Percentiles rank a stretch among this genome's conserved stretches.
phyloP scores from a whole-genome alignment of 805 yeast genomes.

The Zygosaccharomyces bailii region DNA sequence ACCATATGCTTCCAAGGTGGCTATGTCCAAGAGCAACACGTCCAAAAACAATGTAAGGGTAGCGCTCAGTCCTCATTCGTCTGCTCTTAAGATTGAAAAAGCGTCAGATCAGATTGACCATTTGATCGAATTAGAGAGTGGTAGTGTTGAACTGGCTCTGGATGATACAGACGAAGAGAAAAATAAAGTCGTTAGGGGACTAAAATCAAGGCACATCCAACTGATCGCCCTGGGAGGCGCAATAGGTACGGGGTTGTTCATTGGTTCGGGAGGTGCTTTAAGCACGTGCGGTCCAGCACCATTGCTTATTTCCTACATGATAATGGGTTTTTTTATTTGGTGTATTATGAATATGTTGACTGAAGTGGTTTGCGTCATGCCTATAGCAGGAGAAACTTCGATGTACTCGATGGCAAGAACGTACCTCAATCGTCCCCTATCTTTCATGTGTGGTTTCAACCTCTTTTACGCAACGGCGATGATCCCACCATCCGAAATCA shows the following conservation, averaged over 20 bases:
- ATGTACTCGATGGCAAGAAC: conserved; percentile 16
- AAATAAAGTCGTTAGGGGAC: conserved; percentile 10
- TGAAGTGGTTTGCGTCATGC: conserved; percentile 58
- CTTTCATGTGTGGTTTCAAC: conserved; percentile 46
- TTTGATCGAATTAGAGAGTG: background rate
- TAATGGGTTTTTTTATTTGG: conserved; percentile 54
- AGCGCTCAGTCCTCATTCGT: background rate
- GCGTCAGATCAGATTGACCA: background rate
- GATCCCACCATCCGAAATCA: conserved; percentile 44
- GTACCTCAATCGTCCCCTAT: conserved; percentile 16
- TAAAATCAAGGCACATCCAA: conserved; percentile 19
- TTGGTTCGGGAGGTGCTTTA: conserved; percentile 63
- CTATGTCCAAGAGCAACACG: background rate
- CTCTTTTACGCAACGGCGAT: conserved; percentile 44
- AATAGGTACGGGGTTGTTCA: conserved; percentile 76
- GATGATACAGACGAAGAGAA: background rate
- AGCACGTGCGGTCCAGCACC: conserved; percentile 66
- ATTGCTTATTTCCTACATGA: conserved; percentile 53
- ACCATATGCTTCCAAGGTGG: background rate
- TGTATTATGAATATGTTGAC: conserved; percentile 50
- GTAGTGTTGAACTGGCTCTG: background rate
- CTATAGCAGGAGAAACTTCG: conserved; percentile 55
- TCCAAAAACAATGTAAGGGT: background rate
- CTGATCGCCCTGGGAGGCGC: conserved; percentile 42
- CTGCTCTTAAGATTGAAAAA: background rate